Base-by-base conservation (phyloP, 176 grass and related monocot genomes). In the Zea luxurians region DNA sequence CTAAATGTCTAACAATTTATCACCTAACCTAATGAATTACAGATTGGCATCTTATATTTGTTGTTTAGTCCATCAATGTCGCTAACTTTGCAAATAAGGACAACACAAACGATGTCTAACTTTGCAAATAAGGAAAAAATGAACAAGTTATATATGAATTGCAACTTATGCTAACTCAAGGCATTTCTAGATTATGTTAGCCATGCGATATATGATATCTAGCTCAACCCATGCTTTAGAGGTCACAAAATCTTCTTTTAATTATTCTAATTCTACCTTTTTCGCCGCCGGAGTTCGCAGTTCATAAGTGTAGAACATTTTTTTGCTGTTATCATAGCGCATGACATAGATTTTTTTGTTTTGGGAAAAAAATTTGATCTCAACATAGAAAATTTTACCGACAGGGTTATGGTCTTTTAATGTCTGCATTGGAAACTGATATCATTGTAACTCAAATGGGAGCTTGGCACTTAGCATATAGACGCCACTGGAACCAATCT, bases 191-290 rank as follows among this genome's bases (percentile, higher is more conserved):
- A 21, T 83, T 52, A 48, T 16, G 45, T 16, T 68, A 42, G 13
- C 16, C 50, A 48, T 66, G 40, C 10, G 41, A 59, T 67, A 21
- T 41, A 83, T 68, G 63, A 21, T 49, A 13, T 60, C 41, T 45
- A 36, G 3, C 27, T 13, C 11, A 40, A 48, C 45, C 21, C 41
- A 48, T 76, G 21, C 11, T 50, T 21, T 10, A 11, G n/a, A 65
- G 59, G 65, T 49, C 46, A 66, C n/a, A 6, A 13, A 15, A 40
- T 36, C 1, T 78, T 80, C 27, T 59, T 46, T 37, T 16, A 21
- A 35, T 13, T 63, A 59, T 89, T 73, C 59, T 87, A 40, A 86
- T 73, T 8, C 0, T 10, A 2, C 55, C n/a, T 57, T 64, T 67
- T 52, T 58, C n/a, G n/a, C n/a, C n/a, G n/a, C n/a, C n/a, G n/a